These are phyloP conservation scores for Chaetomium cochliodes DNA, from an alignment of 495 filamentous ascomycete species.

Conservation along the genomic window DNA sequence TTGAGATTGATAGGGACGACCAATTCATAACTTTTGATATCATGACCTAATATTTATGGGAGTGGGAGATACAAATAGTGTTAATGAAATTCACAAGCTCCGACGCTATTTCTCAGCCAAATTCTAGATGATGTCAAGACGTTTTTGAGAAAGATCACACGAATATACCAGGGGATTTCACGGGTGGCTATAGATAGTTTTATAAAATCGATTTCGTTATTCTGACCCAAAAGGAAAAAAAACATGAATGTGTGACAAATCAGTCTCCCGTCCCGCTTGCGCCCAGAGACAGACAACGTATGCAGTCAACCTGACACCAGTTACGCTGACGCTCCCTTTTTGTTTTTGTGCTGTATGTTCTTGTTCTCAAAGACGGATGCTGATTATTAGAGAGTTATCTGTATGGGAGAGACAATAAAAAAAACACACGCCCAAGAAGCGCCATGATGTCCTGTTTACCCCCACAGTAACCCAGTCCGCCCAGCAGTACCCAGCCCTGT, in stretches of 20 bases:
- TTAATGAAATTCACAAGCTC: too few species aligned
- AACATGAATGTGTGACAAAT: slow-evolving; percentile 13
- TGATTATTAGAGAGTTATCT: slow-evolving; percentile 36
- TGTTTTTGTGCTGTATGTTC: slow-evolving; percentile 21
- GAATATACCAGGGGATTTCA: too few species aligned
- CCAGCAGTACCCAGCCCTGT: slow-evolving; percentile 19
- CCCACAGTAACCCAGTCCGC: slow-evolving; percentile 7
- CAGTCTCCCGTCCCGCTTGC: slow-evolving; percentile 20
- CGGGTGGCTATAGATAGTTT: not conserved
- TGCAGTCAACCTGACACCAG: not conserved
- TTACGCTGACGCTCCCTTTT: slow-evolving; percentile 23
- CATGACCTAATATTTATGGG: too few species aligned
- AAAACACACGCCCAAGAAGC: slow-evolving; percentile 18
- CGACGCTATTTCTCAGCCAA: too few species aligned
- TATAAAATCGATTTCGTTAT: slow-evolving; percentile 25
- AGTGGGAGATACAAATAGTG: too few species aligned
- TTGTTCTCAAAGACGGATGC: slow-evolving; percentile 29
- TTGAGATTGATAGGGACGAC: too few species aligned
- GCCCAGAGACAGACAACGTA: not conserved
- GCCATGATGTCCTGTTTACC: slow-evolving; percentile 17
- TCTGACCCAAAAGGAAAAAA: slow-evolving; percentile 17
- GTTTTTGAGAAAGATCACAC: too few species aligned
- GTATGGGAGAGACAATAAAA: slow-evolving; percentile 14
- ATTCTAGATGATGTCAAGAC: too few species aligned
- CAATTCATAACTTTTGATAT: too few species aligned